These are phyloP conservation scores for Colletotrichum sp. DNA, from an alignment of 2,329 filamentous ascomycete genomes.

Conservation along the genomic window DNA sequence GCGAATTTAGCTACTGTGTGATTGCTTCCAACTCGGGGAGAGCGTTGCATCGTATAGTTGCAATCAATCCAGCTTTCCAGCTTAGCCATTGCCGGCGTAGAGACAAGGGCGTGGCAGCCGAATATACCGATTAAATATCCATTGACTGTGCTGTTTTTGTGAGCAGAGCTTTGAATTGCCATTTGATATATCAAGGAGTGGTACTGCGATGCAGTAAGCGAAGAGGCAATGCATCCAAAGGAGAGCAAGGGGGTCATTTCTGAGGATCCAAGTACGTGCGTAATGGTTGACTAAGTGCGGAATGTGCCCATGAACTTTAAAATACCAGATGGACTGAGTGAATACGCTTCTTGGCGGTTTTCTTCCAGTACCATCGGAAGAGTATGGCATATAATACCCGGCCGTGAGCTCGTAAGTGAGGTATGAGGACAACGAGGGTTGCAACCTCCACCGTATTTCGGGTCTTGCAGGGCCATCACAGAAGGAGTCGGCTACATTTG, in stretches of 20 bases:
- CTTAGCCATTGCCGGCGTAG: background rate
- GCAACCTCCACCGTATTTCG: background rate
- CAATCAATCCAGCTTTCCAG: background rate
- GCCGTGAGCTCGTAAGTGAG: background rate
- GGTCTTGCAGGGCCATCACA: background rate
- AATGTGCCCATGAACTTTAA: accelerated
- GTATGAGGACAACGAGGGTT: background rate
- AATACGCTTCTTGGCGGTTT: accelerated
- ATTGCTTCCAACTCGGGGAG: background rate
- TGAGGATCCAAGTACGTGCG: background rate
- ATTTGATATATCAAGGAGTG: background rate
- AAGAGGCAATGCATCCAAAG: background rate
- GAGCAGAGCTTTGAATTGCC: background rate
- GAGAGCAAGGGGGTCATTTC: background rate
- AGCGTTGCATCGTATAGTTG: background rate
- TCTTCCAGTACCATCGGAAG: background rate
- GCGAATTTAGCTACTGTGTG: background rate
- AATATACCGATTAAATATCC: background rate
- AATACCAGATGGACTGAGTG: background rate
- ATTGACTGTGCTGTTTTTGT: background rate
- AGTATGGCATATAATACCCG: background rate
- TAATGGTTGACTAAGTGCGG: accelerated
- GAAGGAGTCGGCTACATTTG: too few relatives aligned
- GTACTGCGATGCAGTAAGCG: background rate
- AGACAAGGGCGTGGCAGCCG: background rate